Evolutionary conservation across 2,329 filamentous ascomycete species (phyloP).

Genomic region (Botryotinia calthae): DNA sequence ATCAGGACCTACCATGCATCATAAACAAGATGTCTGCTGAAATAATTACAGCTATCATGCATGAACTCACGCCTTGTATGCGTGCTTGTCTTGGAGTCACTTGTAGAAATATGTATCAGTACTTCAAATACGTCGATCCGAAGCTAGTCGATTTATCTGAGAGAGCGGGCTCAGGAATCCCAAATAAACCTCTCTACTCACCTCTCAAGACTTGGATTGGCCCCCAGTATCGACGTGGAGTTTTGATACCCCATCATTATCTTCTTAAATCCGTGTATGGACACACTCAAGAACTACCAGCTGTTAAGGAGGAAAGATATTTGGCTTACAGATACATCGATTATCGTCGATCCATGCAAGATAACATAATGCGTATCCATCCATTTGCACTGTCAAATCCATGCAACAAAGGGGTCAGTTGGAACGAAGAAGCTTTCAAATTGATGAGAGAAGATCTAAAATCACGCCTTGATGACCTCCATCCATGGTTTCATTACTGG

Average conservation of each 20-base stretch:
- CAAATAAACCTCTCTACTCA: not conserved
- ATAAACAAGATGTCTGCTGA: not conserved
- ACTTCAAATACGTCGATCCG: not conserved
- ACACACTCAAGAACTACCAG: fast-evolving
- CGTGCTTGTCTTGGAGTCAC: not conserved
- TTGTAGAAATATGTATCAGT: not conserved
- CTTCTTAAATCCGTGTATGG: not conserved
- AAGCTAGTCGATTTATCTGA: not conserved
- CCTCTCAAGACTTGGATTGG: not conserved
- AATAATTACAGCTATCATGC: not conserved
- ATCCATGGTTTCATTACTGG: not conserved
- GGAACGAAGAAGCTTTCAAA: not conserved
- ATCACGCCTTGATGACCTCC: not conserved
- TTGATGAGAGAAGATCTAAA: not conserved
- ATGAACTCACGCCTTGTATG: not conserved
- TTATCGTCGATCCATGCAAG: not conserved
- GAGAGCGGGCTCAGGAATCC: not conserved
- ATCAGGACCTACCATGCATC: not conserved
- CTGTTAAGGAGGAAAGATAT: not conserved
- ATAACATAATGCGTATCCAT: not conserved
- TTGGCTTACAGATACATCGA: not conserved
- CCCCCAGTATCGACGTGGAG: not conserved
- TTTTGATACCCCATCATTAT: not conserved
- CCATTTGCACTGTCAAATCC: too few species aligned
- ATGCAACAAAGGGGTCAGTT: not conserved